phyloP scores from a whole-genome alignment of 352 stramenopile species.

The Phytophthora megakarya region DNA sequence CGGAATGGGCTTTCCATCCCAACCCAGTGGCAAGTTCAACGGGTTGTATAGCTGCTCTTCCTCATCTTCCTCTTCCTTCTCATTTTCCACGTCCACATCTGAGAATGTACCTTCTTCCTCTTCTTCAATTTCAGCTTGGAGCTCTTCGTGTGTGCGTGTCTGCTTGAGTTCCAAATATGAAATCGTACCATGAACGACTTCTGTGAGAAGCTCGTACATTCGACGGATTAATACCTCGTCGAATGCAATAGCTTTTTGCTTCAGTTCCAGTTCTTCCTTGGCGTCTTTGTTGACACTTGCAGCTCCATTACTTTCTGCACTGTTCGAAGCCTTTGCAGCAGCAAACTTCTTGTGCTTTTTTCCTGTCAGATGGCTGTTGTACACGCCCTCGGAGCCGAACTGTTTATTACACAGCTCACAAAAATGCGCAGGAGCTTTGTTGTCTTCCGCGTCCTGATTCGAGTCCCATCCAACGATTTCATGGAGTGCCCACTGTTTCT shows the following conservation, averaged over 20 bases:
- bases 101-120: slow-evolving; percentile 88
- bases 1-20: slow-evolving; percentile 99
- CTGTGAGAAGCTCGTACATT: slow-evolving; percentile 79
- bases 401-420: slow-evolving; percentile 74
- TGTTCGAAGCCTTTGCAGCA: slow-evolving; percentile 24
- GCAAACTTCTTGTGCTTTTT: slow-evolving; percentile 82
- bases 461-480: slow-evolving; percentile 64
- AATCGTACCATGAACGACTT: slow-evolving; percentile 85
- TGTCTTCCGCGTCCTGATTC: slow-evolving; percentile 9
- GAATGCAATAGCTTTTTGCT: slow-evolving; percentile 63
- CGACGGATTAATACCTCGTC: slow-evolving; percentile 74
- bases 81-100: slow-evolving; percentile 79
- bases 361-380: slow-evolving; percentile 70
- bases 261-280: slow-evolving; percentile 26
- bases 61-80: slow-evolving; percentile 78
- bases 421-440: slow-evolving; percentile 40
- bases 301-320: slow-evolving; percentile 3
- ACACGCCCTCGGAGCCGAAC: slow-evolving; percentile 76
- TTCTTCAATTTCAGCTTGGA: slow-evolving; percentile 84
- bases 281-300: slow-evolving; percentile 9
- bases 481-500: slow-evolving; percentile 79
- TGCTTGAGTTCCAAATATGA: slow-evolving; percentile 89
- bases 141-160: slow-evolving; percentile 86
- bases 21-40: slow-evolving; percentile 97
- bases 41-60: slow-evolving; percentile 99